Evolutionary conservation across 192 early-diverging fungal genomes (phyloP), one percentile per base, ranked within the genome.

Genomic region (Umbelopsis isabellina): DNA sequence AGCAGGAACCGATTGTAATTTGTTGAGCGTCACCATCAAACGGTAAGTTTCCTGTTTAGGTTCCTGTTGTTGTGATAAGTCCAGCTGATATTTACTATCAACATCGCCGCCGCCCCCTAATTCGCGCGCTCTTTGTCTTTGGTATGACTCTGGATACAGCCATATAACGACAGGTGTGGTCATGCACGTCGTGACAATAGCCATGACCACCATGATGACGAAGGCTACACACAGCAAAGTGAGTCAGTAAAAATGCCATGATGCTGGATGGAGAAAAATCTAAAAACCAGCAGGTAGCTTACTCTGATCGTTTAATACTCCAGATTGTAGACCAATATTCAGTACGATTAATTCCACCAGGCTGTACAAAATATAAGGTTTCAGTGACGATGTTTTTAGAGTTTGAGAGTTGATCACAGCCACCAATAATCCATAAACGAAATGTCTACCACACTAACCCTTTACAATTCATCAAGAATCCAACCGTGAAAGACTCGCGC

Each of bases 271-370:
- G 27, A 30, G 27, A 30, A 30, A 30, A 30, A 30, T 30, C 27
- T 1, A 30, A 30, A 30, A n/a, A n/a, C 7, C 75, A 74, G 15
- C 15, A 22, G 22, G 75, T 71, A 55, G 46, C 74, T 46, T 72
- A 79, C 73, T 58, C 65, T 75, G 73, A 66, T 87, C 87, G 49
- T 91, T 90, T 58, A 98, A 91, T 22, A 97, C 92, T 9, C 88
- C 87, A 1, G 95, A 92, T 45, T 93, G 81, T 69, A 91, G 83
- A 12, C 97, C 96, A 68, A 98, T 89, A 80, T 98, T 98, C 9
- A 98, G 86, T 35, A 98, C 95, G 68, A 97, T 97, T 8, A 98
- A 83, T 77, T 98, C 97, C 21, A 98, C 94, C 30, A 98, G 83
- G 49, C 92, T 89, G 52, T 53, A 45, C 22, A 18, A 52, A 79